These are phyloP conservation scores for Austroboletus olivaceoglutinosus DNA, from an alignment of 1,284 basidiomycete genomes.

Conservation along the genomic window DNA sequence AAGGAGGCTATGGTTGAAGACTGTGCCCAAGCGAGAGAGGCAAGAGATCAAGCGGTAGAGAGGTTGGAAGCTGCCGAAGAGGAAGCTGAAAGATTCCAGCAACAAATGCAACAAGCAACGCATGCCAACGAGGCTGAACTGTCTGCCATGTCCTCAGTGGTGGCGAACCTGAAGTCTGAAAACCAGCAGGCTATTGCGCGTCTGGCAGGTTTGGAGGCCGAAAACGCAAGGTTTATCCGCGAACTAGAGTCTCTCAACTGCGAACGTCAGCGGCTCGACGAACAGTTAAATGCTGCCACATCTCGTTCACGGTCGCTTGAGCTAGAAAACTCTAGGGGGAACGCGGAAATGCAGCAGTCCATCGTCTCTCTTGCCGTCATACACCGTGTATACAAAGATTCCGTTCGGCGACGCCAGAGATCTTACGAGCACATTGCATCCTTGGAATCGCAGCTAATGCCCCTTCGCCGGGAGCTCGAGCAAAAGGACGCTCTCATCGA, in stretches of 20 bases:
- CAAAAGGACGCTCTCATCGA: conserved; percentile 1
- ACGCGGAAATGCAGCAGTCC: conserved; percentile 24
- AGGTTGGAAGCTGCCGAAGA: conserved; percentile 42
- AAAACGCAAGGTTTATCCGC: conserved; percentile 15
- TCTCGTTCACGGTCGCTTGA: conserved; percentile 12
- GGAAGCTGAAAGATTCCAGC: conserved; percentile 57
- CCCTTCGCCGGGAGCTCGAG: conserved; percentile 11
- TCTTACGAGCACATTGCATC: conserved; percentile 3
- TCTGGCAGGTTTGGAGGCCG: conserved; percentile 14
- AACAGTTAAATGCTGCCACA: conserved; percentile 7
- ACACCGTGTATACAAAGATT: conserved; percentile 21
- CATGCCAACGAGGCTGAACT: conserved; percentile 18
- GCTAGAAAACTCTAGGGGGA: conserved; percentile 5
- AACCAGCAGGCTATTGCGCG: conserved; percentile 12
- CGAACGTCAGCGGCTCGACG: conserved; percentile 10
- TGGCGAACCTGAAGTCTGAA: conserved; percentile 14
- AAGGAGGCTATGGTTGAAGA: conserved; percentile 79
- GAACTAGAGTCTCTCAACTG: conserved; percentile 15
- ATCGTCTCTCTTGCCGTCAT: conserved; percentile 35
- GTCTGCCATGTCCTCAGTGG: conserved; percentile 13
- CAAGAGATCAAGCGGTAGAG: conserved; percentile 58
- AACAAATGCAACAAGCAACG: conserved; percentile 28
- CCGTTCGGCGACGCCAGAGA: conserved; percentile 10
- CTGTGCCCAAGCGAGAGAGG: conserved; percentile 67
- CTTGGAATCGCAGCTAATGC: conserved; percentile 21